Percentiles rank a stretch among this genome's conserved stretches.
Evolutionary conservation across 495 filamentous ascomycete species (phyloP).

Genomic region (Lindgomyces ingoldianus): DNA sequence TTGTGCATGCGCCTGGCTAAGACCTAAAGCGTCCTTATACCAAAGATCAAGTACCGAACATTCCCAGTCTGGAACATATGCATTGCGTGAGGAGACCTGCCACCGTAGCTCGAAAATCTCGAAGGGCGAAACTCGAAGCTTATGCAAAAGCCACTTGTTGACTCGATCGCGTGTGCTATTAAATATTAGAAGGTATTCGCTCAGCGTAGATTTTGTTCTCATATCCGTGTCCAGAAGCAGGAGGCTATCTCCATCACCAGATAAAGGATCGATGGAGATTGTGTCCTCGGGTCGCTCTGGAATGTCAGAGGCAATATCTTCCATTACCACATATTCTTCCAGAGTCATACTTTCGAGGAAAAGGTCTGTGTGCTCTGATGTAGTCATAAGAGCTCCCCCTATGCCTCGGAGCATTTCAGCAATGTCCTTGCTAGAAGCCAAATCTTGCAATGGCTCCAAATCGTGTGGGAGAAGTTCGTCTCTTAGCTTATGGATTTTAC

Average conservation of each 20-base stretch:
- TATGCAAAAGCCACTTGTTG: slow-evolving; percentile 33
- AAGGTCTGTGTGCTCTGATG: no score
- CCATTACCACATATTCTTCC: not conserved
- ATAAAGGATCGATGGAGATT: not conserved
- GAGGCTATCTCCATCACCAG: slow-evolving; percentile 8
- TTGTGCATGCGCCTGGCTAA: no score
- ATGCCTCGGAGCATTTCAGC: not conserved
- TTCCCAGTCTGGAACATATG: not conserved
- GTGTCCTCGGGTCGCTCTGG: not conserved
- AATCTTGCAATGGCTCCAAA: not conserved
- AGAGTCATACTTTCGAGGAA: not conserved
- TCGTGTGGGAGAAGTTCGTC: not conserved
- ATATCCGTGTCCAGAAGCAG: slow-evolving; percentile 10
- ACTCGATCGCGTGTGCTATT: slow-evolving; percentile 25
- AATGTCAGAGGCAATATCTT: not conserved
- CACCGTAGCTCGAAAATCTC: slow-evolving; percentile 25
- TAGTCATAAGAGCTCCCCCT: no score
- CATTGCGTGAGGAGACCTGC: slow-evolving; percentile 5
- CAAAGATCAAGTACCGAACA: not conserved
- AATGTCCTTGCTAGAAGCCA: no score
- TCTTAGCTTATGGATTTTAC: no score
- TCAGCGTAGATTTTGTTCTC: slow-evolving; percentile 24
- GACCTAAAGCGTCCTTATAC: not conserved
- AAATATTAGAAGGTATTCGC: slow-evolving; percentile 29
- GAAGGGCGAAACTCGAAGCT: slow-evolving; percentile 27